Conservation (phyloP, 2,329 filamentous ascomycete genomes). For the Penicillium rolfsii region DNA sequence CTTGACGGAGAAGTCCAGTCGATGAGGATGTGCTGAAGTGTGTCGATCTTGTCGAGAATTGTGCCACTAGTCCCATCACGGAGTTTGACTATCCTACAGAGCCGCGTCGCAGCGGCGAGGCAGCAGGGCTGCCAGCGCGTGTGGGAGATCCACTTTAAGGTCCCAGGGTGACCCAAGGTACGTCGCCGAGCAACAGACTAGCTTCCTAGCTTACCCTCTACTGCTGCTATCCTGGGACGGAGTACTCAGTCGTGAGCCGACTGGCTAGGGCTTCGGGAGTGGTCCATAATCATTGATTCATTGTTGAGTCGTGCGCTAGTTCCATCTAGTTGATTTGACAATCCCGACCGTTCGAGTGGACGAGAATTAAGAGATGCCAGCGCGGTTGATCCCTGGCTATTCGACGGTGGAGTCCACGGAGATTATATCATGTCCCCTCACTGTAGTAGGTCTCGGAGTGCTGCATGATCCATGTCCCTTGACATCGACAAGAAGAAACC, state of each 20-base stretch:
- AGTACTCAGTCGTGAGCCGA: not conserved
- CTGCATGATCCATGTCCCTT: no score
- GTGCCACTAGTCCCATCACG: not conserved
- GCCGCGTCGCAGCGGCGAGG: not conserved
- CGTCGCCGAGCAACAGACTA: not conserved
- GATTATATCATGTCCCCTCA: not conserved
- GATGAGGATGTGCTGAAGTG: not conserved
- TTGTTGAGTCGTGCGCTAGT: no score
- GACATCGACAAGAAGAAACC: no score
- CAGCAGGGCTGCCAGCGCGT: not conserved
- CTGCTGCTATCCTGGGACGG: not conserved
- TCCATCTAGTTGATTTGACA: not conserved
- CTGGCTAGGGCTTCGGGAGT: not conserved
- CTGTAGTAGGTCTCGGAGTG: not conserved
- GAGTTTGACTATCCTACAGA: not conserved
- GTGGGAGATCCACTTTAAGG: not conserved
- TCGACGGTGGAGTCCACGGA: not conserved
- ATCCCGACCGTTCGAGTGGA: not conserved
- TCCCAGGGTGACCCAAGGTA: not conserved
- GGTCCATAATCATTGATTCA: not conserved
- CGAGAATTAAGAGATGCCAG: not conserved
- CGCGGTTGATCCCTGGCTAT: not conserved
- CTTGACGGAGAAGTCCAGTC: no score
- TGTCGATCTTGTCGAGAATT: not conserved
- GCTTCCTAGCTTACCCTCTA: not conserved